Percentiles rank a stretch among this genome's conserved stretches.
phyloP scores from a whole-genome alignment of 2,329 filamentous ascomycete species.

The Diaporthe caulivora region DNA sequence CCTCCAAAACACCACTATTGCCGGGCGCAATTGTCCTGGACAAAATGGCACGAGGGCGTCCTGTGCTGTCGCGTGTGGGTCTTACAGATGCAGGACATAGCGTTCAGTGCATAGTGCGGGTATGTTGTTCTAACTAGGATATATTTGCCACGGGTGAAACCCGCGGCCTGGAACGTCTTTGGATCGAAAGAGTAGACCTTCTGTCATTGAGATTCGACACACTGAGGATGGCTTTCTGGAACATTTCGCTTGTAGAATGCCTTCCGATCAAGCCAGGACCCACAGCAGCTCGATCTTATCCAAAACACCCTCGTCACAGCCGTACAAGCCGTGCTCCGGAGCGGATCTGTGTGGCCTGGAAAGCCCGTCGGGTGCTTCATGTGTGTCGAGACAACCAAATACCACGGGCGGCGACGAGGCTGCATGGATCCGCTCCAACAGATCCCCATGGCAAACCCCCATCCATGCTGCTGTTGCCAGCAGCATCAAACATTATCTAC shows the following conservation, averaged over 20 bases:
- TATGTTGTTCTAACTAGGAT: neutral
- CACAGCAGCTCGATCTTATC: neutral
- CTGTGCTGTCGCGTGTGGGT: neutral
- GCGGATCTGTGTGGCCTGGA: neutral
- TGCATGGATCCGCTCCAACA: neutral
- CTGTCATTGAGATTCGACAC: neutral
- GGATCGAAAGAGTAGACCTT: neutral
- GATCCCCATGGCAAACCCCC: neutral
- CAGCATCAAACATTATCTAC: neutral
- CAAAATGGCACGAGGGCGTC: slow-evolving; percentile 1
- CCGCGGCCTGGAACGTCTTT: neutral
- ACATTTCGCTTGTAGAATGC: neutral
- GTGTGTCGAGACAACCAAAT: neutral
- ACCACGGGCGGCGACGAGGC: neutral
- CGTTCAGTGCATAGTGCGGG: neutral
- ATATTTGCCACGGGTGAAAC: neutral
- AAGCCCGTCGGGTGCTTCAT: neutral
- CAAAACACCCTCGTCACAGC: neutral
- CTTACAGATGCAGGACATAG: neutral
- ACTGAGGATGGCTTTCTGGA: neutral
- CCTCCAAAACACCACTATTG: neutral
- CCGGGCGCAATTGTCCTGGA: neutral
- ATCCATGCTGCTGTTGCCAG: neutral
- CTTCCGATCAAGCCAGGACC: neutral
- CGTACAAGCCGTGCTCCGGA: neutral